phyloP scores from a whole-genome alignment of 139 green algal species.

The Haematococcus lacustris region DNA sequence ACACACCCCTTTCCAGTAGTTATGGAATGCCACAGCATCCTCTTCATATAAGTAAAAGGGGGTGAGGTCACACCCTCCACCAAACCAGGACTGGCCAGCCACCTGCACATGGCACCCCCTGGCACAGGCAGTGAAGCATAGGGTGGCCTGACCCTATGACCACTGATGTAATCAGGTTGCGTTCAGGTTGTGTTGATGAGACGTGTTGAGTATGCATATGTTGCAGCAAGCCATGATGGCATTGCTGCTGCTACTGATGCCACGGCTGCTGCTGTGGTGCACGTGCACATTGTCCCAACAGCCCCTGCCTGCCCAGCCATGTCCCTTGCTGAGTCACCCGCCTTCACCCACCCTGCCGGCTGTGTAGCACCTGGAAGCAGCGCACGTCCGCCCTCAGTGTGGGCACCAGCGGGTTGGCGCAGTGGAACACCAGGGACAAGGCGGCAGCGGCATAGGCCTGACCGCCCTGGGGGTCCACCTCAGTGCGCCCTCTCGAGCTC shows the following conservation, averaged over 20 bases:
- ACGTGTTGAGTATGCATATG: too few species aligned
- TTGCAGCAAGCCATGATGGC: neutral
- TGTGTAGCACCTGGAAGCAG: conserved; percentile 67
- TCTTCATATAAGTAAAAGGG: conserved; percentile 79
- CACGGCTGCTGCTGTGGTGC: too few species aligned
- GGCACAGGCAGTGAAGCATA: conserved; percentile 61
- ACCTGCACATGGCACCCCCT: conserved; percentile 56
- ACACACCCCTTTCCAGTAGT: conserved; percentile 73
- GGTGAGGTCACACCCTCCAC: conserved; percentile 92
- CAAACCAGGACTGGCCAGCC: conserved; percentile 74
- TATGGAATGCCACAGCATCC: conserved; percentile 78
- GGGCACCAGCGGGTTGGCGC: conserved; percentile 76
- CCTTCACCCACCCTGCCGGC: neutral
- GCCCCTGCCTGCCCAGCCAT: too few species aligned
- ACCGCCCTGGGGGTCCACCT: conserved; percentile 62
- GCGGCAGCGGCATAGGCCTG: conserved; percentile 81
- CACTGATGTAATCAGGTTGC: neutral
- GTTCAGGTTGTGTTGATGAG: neutral
- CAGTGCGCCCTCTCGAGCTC: conserved; percentile 54
- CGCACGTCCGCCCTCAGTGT: conserved; percentile 92
- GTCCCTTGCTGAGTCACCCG: neutral
- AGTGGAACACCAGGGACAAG: conserved; percentile 92
- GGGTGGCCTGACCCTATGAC: neutral
- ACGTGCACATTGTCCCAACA: too few species aligned
- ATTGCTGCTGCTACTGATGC: too few species aligned